Percentiles rank a stretch among this genome's conserved stretches.
Evolutionary conservation across 495 filamentous ascomycete genomes (phyloP).

Genomic region (Xylaria flabelliformis): DNA sequence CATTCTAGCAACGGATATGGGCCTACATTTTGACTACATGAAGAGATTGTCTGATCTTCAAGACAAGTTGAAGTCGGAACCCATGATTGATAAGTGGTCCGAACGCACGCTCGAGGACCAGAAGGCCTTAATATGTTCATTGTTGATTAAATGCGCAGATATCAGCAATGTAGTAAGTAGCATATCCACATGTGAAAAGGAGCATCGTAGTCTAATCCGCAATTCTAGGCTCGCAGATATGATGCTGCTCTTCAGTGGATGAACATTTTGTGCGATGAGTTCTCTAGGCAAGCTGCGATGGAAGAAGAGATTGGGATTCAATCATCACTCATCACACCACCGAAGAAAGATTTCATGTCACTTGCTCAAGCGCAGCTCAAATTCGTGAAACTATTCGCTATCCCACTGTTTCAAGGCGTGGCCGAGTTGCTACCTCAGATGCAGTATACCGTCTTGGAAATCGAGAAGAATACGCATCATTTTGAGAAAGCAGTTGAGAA

Average conservation of each 20-base stretch:
- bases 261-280: slow-evolving; percentile 88
- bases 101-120: slow-evolving; percentile 71
- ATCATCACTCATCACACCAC: slow-evolving; percentile 83
- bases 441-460: slow-evolving; percentile 80
- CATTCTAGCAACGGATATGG: slow-evolving; percentile 97
- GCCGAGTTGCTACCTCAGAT: slow-evolving; percentile 83
- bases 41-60: slow-evolving; percentile 77
- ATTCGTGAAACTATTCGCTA: slow-evolving; percentile 95
- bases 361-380: slow-evolving; percentile 87
- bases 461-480: slow-evolving; percentile 71
- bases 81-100: slow-evolving; percentile 71
- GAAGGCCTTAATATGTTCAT: slow-evolving; percentile 78
- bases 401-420: slow-evolving; percentile 86
- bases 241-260: slow-evolving; percentile 86
- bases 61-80: slow-evolving; percentile 70
- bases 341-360: slow-evolving; percentile 81
- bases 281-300: slow-evolving; percentile 90
- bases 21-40: slow-evolving; percentile 96
- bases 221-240: slow-evolving; percentile 75
- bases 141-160: slow-evolving; percentile 97
- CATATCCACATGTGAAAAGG: slow-evolving; percentile 10
- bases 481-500: slow-evolving; percentile 71
- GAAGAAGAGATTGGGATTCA: slow-evolving; percentile 85
- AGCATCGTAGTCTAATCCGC: slow-evolving; percentile 38
- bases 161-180: slow-evolving; percentile 92